Base-by-base conservation (phyloP, 306 rosid genomes). In the Boehmeria nivea region DNA sequence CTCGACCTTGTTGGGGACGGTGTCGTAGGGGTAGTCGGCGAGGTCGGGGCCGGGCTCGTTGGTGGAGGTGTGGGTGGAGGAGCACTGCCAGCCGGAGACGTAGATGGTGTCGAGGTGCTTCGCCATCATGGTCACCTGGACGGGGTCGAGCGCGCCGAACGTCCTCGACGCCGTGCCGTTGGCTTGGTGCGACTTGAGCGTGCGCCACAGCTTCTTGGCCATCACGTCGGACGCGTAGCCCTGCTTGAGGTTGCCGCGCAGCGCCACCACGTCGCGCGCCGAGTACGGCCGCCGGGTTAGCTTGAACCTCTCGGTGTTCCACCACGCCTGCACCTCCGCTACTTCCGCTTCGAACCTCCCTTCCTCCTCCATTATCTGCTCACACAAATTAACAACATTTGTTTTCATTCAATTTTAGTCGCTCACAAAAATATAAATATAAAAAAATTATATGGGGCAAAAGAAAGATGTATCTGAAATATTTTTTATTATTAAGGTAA, bases 11-110 rank as follows among this genome's bases (percentile, higher is more conserved):
- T 91, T 91, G 1, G 99, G 99, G 50, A 91, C 96, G 6, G 99
- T 91, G 76, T 91, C 99, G 14, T 91, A 91, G 37, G 99, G 96
- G 69, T 87, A 91, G 26, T 91, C 99, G 13, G 99, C 99, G 1
- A 91, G 95, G 70, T 91, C 99, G 0, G 99, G 99, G 14, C 99
- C 99, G 0, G 94, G 99, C 22, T 91, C 99, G 64, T 91, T 91
- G 77, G 87, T 71, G 70, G 84, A 62, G 59, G 99, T 83, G 70
- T 88, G 96, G 11, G 99, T 87, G 39, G 96, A 74, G 12, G 96
- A 87, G 48, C 99, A 91, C 15, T 91, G 99, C 99, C 99, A 91
- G 1, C 99, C 96, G 1, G 99, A 91, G 80, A 91, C 99, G 22
- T 91, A 91, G 21, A 91, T 77, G 22, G 94, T 63, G 75, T 91